A percentile compares a stretch with the other conserved stretches of the same genome.
phyloP scores from a whole-genome alignment of 1,284 basidiomycete genomes.

The Inonotus obliquus region DNA sequence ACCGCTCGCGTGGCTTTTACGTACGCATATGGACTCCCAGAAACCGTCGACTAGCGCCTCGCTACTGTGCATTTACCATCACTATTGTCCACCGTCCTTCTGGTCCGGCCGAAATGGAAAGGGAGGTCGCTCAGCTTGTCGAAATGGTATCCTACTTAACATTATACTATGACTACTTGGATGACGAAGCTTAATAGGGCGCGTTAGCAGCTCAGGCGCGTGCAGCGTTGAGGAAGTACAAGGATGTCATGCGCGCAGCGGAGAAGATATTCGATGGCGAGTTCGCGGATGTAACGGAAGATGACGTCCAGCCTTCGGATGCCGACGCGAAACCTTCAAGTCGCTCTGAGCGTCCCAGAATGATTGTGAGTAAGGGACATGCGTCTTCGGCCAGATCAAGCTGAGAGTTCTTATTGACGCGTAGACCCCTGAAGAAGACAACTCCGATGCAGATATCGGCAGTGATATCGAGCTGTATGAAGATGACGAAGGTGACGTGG shows the following conservation, averaged over 20 bases:
- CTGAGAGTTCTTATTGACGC: neutral
- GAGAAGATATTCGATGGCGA: slow-evolving; percentile 79
- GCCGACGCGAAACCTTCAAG: slow-evolving; percentile 25
- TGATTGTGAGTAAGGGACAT: slow-evolving; percentile 22
- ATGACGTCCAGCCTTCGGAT: slow-evolving; percentile 16
- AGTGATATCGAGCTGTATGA: slow-evolving; percentile 40
- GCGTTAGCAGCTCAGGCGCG: slow-evolving; percentile 19
- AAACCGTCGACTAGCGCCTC: neutral
- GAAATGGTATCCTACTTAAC: slow-evolving; percentile 17
- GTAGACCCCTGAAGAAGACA: slow-evolving; percentile 51
- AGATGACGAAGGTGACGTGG: slow-evolving; percentile 39
- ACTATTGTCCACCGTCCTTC: neutral
- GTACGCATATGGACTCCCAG: neutral
- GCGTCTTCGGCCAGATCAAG: neutral
- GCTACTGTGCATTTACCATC: slow-evolving; percentile 1
- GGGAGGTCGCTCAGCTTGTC: slow-evolving; percentile 19
- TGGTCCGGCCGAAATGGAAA: slow-evolving; percentile 11
- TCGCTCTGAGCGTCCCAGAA: slow-evolving; percentile 24
- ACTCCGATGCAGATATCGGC: slow-evolving; percentile 36
- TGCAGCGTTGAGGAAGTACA: slow-evolving; percentile 19
- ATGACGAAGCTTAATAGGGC: slow-evolving; percentile 6
- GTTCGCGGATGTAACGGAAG: slow-evolving; percentile 64
- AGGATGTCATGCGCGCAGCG: slow-evolving; percentile 59
- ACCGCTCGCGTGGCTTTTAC: neutral
- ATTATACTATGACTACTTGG: neutral